Percentiles rank a stretch among this genome's conserved stretches.
phyloP scores from a whole-genome alignment of 2,329 filamentous ascomycete genomes.

The Neonectria faginata region DNA sequence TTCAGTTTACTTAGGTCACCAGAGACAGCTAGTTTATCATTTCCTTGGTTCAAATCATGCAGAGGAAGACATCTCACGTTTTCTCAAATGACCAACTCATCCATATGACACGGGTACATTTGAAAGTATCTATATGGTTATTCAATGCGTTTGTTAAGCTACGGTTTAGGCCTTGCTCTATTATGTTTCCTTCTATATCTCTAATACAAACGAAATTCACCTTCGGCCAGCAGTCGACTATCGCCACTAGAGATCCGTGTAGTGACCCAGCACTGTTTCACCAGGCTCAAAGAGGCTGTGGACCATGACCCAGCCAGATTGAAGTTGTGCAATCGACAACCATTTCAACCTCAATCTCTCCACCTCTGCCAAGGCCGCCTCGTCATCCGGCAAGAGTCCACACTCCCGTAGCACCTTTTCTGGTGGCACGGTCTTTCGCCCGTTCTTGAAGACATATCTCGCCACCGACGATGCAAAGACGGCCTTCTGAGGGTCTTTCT shows the following conservation, averaged over 20 bases:
- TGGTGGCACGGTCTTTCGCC: slow-evolving; percentile 13
- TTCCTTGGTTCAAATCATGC: too few species aligned
- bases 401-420: slow-evolving; percentile 3
- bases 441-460: slow-evolving; percentile 22
- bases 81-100: too few species aligned
- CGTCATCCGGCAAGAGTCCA: slow-evolving; percentile 14
- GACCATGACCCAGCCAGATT: slow-evolving; percentile 20
- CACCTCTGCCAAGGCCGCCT: slow-evolving; percentile 2
- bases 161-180: too few species aligned
- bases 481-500: slow-evolving; percentile 5
- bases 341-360: slow-evolving; percentile 2
- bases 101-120: too few species aligned
- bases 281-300: slow-evolving; percentile 16
- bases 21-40: too few species aligned
- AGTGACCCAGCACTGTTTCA: slow-evolving; percentile 6
- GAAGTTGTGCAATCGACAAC: slow-evolving; percentile 6
- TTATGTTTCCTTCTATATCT: too few species aligned
- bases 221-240: background rate
- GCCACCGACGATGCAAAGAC: slow-evolving; percentile 20
- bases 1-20: too few species aligned
- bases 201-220: too few species aligned
- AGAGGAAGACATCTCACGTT: too few species aligned
- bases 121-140: too few species aligned
- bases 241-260: slow-evolving; percentile 1
- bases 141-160: too few species aligned